phyloP scores from a whole-genome alignment of 805 yeast species.

The Hanseniaspora nectarophila region DNA sequence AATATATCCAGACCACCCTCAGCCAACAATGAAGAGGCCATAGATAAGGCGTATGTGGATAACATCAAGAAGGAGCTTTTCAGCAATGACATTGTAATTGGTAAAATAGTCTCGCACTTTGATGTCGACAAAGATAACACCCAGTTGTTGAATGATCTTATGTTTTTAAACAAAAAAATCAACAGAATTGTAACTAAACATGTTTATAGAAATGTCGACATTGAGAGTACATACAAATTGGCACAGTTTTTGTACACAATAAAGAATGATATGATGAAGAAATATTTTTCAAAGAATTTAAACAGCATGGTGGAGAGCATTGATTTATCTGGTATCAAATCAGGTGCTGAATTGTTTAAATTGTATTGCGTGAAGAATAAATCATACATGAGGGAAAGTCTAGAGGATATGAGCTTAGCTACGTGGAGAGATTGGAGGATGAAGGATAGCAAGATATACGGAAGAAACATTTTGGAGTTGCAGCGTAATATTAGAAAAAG shows the following conservation, averaged over 20 bases:
- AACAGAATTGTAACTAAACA: constrained; percentile 41
- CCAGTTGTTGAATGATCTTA: constrained; percentile 31
- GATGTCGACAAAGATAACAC: constrained; percentile 21
- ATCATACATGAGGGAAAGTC: background rate
- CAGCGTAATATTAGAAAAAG: constrained; percentile 13
- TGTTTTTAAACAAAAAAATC: constrained; percentile 43
- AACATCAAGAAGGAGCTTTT: background rate
- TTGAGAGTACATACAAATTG: constrained; percentile 63
- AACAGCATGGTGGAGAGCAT: constrained; percentile 48
- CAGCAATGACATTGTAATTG: background rate
- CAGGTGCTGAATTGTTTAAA: constrained; percentile 26
- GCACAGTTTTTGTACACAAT: constrained; percentile 68
- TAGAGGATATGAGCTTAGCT: constrained; percentile 38
- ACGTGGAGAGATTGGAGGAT: constrained; percentile 92
- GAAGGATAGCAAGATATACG: constrained; percentile 57
- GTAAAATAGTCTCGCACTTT: background rate
- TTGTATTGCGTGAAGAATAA: background rate
- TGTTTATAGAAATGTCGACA: constrained; percentile 42
- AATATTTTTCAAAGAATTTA: constrained; percentile 30
- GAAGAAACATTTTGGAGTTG: constrained; percentile 29
- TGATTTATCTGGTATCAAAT: constrained; percentile 43
- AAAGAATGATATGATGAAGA: constrained; percentile 22
- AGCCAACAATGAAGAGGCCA: background rate
- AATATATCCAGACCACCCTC: background rate
- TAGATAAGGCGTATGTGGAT: background rate